Conservation (phyloP, 2,329 filamentous ascomycete species). For the Ceratocystis cubensis region DNA sequence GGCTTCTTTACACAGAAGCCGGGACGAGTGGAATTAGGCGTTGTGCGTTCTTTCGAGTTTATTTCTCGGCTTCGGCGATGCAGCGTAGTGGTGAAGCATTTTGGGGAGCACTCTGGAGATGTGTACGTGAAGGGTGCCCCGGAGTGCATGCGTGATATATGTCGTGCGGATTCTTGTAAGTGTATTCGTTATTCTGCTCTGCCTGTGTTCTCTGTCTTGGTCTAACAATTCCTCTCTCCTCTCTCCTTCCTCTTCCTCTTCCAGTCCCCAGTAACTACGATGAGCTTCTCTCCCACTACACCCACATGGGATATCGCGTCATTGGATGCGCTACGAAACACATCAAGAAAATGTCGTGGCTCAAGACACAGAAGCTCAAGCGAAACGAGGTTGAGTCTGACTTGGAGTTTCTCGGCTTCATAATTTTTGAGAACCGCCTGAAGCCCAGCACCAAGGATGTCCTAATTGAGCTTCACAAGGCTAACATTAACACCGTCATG, state of each 20-base stretch:
- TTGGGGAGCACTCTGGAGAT: slow-evolving; percentile 70
- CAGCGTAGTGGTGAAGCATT: slow-evolving; percentile 82
- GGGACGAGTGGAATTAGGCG: slow-evolving; percentile 56
- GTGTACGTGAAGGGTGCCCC: slow-evolving; percentile 95
- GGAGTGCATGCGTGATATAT: slow-evolving; percentile 93
- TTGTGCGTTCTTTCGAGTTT: slow-evolving; percentile 87
- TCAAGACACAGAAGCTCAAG: slow-evolving; percentile 89
- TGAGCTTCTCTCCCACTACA: slow-evolving; percentile 78
- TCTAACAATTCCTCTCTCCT: not conserved
- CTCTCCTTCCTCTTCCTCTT: not conserved
- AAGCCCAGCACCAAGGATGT: slow-evolving; percentile 76
- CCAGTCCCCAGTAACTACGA: slow-evolving; percentile 77
- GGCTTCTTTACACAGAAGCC: not conserved
- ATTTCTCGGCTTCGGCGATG: slow-evolving; percentile 83
- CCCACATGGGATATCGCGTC: slow-evolving; percentile 88
- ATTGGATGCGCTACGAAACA: slow-evolving; percentile 91
- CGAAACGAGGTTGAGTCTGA: slow-evolving; percentile 71
- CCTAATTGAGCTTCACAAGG: slow-evolving; percentile 66
- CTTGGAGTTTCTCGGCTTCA: slow-evolving; percentile 86
- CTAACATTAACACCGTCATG: slow-evolving; percentile 85
- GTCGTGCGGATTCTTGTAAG: slow-evolving; percentile 64
- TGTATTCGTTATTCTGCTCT: slow-evolving; percentile 20
- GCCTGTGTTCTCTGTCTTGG: not conserved
- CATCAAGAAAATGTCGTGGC: slow-evolving; percentile 77
- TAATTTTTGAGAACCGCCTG: slow-evolving; percentile 97